Percentiles rank a stretch among this genome's conserved stretches.
Conservation (phyloP, 2,329 filamentous ascomycete genomes). For the Daldinia sp. region DNA sequence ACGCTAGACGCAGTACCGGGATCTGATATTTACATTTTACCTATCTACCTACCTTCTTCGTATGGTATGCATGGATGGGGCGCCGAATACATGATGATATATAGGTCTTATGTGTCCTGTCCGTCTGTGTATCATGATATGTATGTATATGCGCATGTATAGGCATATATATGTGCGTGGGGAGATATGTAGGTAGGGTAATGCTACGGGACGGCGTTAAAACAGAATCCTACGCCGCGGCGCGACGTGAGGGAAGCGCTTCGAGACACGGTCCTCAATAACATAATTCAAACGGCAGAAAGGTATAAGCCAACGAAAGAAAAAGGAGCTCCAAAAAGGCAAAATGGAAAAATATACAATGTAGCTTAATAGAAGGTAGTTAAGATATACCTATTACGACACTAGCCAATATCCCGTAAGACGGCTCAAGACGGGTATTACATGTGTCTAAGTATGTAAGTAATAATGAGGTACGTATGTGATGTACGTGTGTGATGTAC, state of each 20-base stretch:
- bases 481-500: too few species aligned
- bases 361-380: not conserved
- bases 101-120: too few species aligned
- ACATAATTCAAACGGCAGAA: not conserved
- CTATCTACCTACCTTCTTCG: not conserved
- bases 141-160: not conserved
- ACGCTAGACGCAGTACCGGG: constrained; percentile 12
- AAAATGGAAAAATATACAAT: not conserved
- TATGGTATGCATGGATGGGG: too few species aligned
- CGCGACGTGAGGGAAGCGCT: constrained; percentile 21
- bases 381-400: not conserved
- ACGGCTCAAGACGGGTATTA: constrained; percentile 3
- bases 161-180: not conserved
- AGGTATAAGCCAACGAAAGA: not conserved
- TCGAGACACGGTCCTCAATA: not conserved
- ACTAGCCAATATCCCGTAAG: constrained; percentile 1
- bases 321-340: not conserved
- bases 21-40: constrained; percentile 2
- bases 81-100: not conserved
- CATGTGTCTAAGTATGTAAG: too few species aligned
- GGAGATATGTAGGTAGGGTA: not conserved
- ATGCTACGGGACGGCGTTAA: not conserved
- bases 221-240: not conserved
- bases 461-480: too few species aligned
- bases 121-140: constrained; percentile 5